Base-by-base conservation (phyloP, 176 grass and related monocot genomes). In the Oryza nivara region DNA sequence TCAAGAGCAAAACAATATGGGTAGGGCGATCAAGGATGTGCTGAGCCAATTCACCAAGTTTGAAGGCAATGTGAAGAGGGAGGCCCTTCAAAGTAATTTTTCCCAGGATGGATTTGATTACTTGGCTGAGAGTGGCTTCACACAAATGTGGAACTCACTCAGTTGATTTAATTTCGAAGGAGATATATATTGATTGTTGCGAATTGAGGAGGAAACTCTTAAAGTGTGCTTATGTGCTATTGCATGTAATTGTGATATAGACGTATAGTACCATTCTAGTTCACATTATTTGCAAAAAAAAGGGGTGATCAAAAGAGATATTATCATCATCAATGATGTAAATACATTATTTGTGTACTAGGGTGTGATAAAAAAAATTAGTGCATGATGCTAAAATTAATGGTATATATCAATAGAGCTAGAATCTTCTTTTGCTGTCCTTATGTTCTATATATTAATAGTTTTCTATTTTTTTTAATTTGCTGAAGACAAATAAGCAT, bases 131-230 rank as follows among this genome's bases (percentile, higher is more conserved):
- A 93, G 90, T 63, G 82, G 90, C 8, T 86, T 93, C 65, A 84
- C 95, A 41, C 87, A 95, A 79, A 82, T 98, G 75, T 94, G 92
- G 90, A 95, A 93, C 83, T 80, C 84, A 16, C 82, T 91, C 80
- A 66, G 14, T 83, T 75, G 64, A 80, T 90, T 80, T 28, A 28
- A 28, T 28, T 80, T 84, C 70, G 65, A 76, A 71, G 77, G 43
- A 80, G 80, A 19, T 4, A 34, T 69, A 75, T 83, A 34, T 80
- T 67, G 67, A 78, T 86, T 40, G 64, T 11, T 74, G 49, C 69
- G 12, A 79, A 56, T 58, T 49, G 68, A 83, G 46, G 63, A 79
- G 6, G 60, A 34, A 30, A 84, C 28, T 77, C 64, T 68, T 80
- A 43, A 83, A 77, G 66, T 79, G 75, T 70, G 68, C 34, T 61